phyloP scores from a whole-genome alignment of 257 asterid species.

The Perilla frutescens region DNA sequence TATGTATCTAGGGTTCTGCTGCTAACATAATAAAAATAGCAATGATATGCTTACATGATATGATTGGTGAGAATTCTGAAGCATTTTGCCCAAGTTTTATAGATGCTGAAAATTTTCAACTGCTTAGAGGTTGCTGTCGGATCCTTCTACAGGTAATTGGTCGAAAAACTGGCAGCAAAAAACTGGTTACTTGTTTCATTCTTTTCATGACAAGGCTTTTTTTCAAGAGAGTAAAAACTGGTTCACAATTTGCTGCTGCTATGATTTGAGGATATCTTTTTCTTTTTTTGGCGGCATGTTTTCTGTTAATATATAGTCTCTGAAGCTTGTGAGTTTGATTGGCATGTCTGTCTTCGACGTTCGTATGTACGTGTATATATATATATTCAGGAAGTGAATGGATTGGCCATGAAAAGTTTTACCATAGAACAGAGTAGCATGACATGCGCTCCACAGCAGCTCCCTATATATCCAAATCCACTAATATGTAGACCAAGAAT shows the following conservation, averaged over 20 bases:
- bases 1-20: conserved; percentile 80
- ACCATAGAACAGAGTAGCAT: background rate
- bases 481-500: background rate
- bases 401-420: conserved; percentile 10
- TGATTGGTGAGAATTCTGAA: conserved; percentile 59
- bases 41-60: conserved; percentile 74
- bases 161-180: background rate
- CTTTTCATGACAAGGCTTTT: conserved; percentile 6
- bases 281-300: background rate
- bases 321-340: conserved; percentile 19
- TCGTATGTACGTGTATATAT: background rate
- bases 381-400: conserved; percentile 11
- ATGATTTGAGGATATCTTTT: background rate
- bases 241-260: background rate
- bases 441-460: background rate
- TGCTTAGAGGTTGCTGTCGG: conserved; percentile 88
- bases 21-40: conserved; percentile 95
- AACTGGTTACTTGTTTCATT: background rate
- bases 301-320: background rate
- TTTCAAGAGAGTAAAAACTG: conserved; percentile 5
- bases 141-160: conserved; percentile 81
- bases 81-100: conserved; percentile 51
- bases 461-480: background rate
- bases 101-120: conserved; percentile 57
- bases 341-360: conserved; percentile 17